Conservation (phyloP, 495 filamentous ascomycete species). For the Aspergillus nidulans region DNA sequence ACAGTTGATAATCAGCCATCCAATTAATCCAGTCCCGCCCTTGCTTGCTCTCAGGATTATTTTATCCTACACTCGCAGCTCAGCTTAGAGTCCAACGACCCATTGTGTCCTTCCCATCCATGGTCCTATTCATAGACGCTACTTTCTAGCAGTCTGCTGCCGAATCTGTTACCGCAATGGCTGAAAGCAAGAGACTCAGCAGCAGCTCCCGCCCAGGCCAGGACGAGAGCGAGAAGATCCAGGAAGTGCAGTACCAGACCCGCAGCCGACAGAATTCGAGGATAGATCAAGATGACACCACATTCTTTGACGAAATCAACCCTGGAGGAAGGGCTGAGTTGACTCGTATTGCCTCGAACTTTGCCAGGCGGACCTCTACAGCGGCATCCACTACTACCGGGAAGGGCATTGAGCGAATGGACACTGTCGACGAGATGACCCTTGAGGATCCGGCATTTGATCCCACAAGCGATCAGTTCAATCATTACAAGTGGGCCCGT, state of each 20-base stretch:
- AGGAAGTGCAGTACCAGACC: constrained; percentile 11
- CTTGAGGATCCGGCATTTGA: constrained; percentile 51
- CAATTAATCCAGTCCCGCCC: neutral
- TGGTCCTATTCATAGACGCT: neutral
- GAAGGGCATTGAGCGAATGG: constrained; percentile 30
- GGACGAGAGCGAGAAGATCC: constrained; percentile 13
- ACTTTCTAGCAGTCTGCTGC: neutral
- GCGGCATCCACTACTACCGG: constrained; percentile 22
- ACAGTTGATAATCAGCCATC: neutral
- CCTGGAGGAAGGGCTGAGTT: constrained; percentile 32
- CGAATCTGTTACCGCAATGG: constrained; percentile 15
- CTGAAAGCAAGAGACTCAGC: constrained; percentile 5
- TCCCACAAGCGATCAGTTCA: constrained; percentile 52
- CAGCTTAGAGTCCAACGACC: neutral
- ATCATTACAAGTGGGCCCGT: constrained; percentile 54
- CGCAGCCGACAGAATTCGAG: constrained; percentile 18
- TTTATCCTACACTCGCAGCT: neutral
- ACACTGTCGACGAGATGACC: constrained; percentile 41
- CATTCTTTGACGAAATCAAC: constrained; percentile 32
- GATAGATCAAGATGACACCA: constrained; percentile 18
- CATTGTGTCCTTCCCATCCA: neutral
- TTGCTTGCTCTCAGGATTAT: neutral
- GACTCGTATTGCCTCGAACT: constrained; percentile 37
- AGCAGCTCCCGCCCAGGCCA: constrained; percentile 14
- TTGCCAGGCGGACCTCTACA: constrained; percentile 28